Evolutionary conservation across 768 basidiomycete genomes (phyloP).

Genomic region (Leccinum uliginosum): DNA sequence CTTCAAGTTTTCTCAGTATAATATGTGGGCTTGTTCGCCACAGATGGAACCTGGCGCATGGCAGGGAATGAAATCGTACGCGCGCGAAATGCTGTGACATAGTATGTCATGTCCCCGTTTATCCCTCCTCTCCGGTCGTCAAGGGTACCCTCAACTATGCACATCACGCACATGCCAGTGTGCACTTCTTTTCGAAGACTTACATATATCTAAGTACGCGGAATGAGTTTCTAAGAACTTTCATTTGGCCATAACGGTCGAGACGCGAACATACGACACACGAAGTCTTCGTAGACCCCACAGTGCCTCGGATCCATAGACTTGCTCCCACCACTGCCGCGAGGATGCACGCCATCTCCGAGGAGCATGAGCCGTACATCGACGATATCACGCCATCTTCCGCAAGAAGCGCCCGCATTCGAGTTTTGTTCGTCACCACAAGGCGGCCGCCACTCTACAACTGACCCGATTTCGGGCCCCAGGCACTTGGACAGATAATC

Average conservation of each 20-base stretch:
- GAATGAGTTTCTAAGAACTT: not conserved
- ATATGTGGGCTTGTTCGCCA: constrained; percentile 9
- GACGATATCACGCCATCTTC: not conserved
- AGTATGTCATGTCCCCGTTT: not conserved
- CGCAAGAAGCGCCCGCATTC: not conserved
- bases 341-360: too few relatives aligned
- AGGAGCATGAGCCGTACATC: too few relatives aligned
- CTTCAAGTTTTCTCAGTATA: not conserved
- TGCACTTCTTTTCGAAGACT: not conserved
- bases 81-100: not conserved
- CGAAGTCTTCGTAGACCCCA: not conserved
- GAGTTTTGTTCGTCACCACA: not conserved
- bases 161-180: too few relatives aligned
- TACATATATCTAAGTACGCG: not conserved
- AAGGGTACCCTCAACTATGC: not conserved
- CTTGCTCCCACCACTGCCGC: not conserved
- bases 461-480: not conserved
- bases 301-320: not conserved
- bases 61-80: not conserved
- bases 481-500: not conserved
- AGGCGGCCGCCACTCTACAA: not conserved
- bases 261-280: not conserved
- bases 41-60: not conserved
- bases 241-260: not conserved
- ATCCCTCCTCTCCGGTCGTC: not conserved